These are phyloP conservation scores for Paramecium pentaurelia DNA, from an alignment of 73 alveolate genomes.

Conservation along the genomic window DNA sequence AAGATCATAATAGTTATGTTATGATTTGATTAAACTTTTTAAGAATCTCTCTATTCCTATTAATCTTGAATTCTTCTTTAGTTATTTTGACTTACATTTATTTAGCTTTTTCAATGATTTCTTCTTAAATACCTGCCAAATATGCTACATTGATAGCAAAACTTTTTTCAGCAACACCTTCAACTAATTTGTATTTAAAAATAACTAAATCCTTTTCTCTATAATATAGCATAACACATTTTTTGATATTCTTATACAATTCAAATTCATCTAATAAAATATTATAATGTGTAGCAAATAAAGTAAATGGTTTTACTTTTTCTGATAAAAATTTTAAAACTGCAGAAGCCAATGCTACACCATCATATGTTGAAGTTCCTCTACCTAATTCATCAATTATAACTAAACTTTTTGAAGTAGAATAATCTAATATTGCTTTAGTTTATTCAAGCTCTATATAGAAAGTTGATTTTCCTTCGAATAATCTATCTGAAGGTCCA, in stretches of 20 bases:
- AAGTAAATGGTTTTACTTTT: slow-evolving; percentile 74
- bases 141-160: slow-evolving; percentile 80
- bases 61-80: slow-evolving; percentile 48
- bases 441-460: slow-evolving; percentile 92
- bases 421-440: slow-evolving; percentile 67
- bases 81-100: slow-evolving; percentile 19
- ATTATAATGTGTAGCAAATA: slow-evolving; percentile 97
- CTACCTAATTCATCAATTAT: slow-evolving; percentile 91
- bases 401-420: slow-evolving; percentile 77
- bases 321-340: slow-evolving; percentile 74
- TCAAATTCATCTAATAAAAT: slow-evolving; percentile 85
- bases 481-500: slow-evolving; percentile 92
- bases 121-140: slow-evolving; percentile 88
- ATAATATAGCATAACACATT: slow-evolving; percentile 80
- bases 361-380: slow-evolving; percentile 94
- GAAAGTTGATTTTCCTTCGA: slow-evolving; percentile 93
- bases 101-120: slow-evolving; percentile 62
- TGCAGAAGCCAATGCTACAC: slow-evolving; percentile 88
- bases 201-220: slow-evolving; percentile 68
- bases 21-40: slow-evolving; percentile 6
- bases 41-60: slow-evolving; percentile 22
- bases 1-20: not conserved
- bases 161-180: slow-evolving; percentile 89
- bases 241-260: slow-evolving; percentile 68
- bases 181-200: slow-evolving; percentile 81